phyloP scores from a whole-genome alignment of 495 filamentous ascomycete genomes.

The Aspergillus heteromorphus region DNA sequence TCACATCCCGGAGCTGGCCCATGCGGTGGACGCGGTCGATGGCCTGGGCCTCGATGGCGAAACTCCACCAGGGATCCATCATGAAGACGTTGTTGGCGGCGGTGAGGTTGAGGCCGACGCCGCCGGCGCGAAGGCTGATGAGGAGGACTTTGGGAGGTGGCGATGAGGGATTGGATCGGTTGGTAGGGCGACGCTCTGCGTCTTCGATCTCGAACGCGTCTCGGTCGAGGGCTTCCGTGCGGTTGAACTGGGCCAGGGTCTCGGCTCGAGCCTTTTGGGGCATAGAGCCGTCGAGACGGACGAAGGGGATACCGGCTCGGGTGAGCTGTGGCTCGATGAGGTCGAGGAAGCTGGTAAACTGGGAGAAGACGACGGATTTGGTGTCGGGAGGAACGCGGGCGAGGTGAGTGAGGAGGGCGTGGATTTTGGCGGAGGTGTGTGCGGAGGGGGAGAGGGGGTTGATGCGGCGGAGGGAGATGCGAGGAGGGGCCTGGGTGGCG shows the following conservation, averaged over 20 bases:
- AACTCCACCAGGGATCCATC: conserved; percentile 99
- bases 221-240: conserved; percentile 36
- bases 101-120: conserved; percentile 90
- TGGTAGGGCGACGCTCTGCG: conserved; percentile 21
- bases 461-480: conserved; percentile 76
- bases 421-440: conserved; percentile 74
- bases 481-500: conserved; percentile 40
- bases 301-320: conserved; percentile 64
- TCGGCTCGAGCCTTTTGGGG: conserved; percentile 74
- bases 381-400: conserved; percentile 60
- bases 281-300: conserved; percentile 90
- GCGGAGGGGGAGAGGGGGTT: conserved; percentile 59
- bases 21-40: conserved; percentile 99
- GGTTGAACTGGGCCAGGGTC: conserved; percentile 65
- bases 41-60: conserved; percentile 92
- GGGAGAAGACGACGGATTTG: conserved; percentile 93
- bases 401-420: conserved; percentile 69
- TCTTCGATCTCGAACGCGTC: conserved; percentile 32
- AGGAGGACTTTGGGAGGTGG: conserved; percentile 55
- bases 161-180: conserved; percentile 14
- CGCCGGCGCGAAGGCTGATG: conserved; percentile 82
- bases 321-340: conserved; percentile 76
- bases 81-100: conserved; percentile 84
- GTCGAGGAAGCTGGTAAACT: conserved; percentile 95
- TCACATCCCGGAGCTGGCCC: conserved; percentile 86